Percentiles rank a stretch among this genome's conserved stretches.
phyloP scores from a whole-genome alignment of 179 eudicot genomes.

The Vitellaria paradoxa region DNA sequence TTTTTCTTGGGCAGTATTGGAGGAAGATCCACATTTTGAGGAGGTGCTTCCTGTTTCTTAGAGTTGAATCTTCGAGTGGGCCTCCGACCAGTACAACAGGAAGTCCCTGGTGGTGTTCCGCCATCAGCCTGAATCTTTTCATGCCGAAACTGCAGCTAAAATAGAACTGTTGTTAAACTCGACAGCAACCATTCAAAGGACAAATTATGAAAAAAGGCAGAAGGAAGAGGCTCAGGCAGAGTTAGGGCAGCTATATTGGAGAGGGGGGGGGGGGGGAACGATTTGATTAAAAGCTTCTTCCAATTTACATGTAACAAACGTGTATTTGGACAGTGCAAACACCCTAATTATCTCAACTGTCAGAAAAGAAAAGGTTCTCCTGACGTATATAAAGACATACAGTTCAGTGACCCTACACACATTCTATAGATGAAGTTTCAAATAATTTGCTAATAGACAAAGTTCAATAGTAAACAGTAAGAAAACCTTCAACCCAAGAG shows the following conservation, averaged over 20 bases:
- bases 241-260: too few species aligned
- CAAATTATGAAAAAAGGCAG: neutral
- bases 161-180: conserved; percentile 11
- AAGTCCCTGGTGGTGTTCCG: conserved; percentile 24
- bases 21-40: conserved; percentile 93
- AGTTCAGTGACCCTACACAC: neutral
- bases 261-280: too few species aligned
- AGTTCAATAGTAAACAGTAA: neutral
- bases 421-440: conserved; percentile 2
- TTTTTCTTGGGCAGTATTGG: conserved; percentile 66
- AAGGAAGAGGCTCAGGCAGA: neutral
- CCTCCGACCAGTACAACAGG: conserved; percentile 28
- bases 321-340: too few species aligned
- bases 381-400: neutral
- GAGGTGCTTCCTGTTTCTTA: conserved; percentile 37
- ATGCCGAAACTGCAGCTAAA: conserved; percentile 36
- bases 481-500: conserved; percentile 22
- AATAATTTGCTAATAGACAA: neutral
- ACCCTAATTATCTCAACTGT: neutral
- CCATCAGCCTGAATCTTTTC: conserved; percentile 21
- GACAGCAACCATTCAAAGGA: conserved; percentile 6
- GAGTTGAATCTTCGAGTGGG: conserved; percentile 28
- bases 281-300: too few species aligned
- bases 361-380: neutral
- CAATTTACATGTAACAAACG: too few species aligned